phyloP scores from a whole-genome alignment of 2,329 filamentous ascomycete species.

The Xylogone sp. region DNA sequence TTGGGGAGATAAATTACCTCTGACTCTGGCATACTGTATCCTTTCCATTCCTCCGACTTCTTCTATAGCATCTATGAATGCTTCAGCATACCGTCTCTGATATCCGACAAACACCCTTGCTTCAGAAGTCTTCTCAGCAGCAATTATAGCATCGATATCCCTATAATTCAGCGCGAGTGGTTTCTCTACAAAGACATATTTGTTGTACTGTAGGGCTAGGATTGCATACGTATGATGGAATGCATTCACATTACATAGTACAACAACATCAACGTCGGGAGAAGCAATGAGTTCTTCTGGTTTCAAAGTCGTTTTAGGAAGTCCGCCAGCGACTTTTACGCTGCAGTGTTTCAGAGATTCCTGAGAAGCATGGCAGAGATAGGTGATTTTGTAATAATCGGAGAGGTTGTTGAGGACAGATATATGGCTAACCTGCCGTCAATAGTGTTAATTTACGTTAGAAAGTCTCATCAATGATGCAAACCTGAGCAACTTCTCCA shows the following conservation, averaged over 20 bases:
- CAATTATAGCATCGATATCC: constrained; percentile 37
- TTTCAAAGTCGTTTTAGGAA: constrained; percentile 39
- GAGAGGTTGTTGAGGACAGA: constrained; percentile 31
- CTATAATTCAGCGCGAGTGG: constrained; percentile 43
- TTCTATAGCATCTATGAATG: constrained; percentile 46
- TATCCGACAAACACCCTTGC: constrained; percentile 52
- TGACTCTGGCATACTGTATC: constrained; percentile 46
- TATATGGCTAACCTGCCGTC: not conserved
- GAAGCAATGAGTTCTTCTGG: constrained; percentile 39
- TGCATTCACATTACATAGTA: constrained; percentile 48
- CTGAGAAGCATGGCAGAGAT: constrained; percentile 48
- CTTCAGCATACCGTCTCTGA: constrained; percentile 53
- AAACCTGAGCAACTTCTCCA: constrained; percentile 47
- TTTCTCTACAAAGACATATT: constrained; percentile 57
- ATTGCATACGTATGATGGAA: constrained; percentile 50
- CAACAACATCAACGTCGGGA: constrained; percentile 46
- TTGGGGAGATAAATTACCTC: constrained; percentile 9
- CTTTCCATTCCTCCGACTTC: constrained; percentile 45
- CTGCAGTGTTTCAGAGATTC: constrained; percentile 34
- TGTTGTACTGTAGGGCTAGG: constrained; percentile 47
- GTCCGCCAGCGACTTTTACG: constrained; percentile 34
- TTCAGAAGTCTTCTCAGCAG: constrained; percentile 38
- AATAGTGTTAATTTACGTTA: too few species aligned
- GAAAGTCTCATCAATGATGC: too few species aligned
- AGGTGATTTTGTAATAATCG: constrained; percentile 40